Conservation (phyloP, 2,329 filamentous ascomycete genomes). For the Fusarium neocosmosporiellum region DNA sequence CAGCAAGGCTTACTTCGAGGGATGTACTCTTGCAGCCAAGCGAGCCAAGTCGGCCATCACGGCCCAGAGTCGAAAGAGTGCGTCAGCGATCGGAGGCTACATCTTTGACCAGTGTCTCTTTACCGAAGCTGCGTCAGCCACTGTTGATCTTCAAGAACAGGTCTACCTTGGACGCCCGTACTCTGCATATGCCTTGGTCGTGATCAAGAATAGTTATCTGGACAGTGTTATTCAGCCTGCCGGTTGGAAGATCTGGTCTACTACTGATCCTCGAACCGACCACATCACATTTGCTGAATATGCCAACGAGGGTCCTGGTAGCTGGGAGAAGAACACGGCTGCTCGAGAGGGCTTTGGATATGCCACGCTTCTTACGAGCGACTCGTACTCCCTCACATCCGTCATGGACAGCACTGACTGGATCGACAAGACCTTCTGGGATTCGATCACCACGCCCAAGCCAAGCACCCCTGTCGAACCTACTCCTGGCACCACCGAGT, state of each 20-base stretch:
- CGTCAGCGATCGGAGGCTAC: constrained; percentile 44
- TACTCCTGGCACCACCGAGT: constrained; percentile 41
- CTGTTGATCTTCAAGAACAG: constrained; percentile 43
- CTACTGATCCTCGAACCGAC: constrained; percentile 67
- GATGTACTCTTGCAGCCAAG: constrained; percentile 50
- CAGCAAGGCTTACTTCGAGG: constrained; percentile 48
- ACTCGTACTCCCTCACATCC: constrained; percentile 21
- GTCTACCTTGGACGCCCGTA: constrained; percentile 62
- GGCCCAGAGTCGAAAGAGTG: constrained; percentile 42
- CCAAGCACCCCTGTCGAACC: constrained; percentile 4
- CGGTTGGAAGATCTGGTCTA: constrained; percentile 62
- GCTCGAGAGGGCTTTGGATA: constrained; percentile 32
- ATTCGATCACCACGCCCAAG: constrained; percentile 37
- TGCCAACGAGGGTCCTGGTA: constrained; percentile 62
- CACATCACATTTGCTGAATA: constrained; percentile 69
- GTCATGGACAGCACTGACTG: constrained; percentile 41
- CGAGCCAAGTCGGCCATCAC: constrained; percentile 44
- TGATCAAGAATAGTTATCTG: constrained; percentile 61
- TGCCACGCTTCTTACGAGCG: constrained; percentile 34
- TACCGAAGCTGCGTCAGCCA: constrained; percentile 36
- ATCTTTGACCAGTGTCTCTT: constrained; percentile 47
- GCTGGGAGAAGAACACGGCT: constrained; percentile 38
- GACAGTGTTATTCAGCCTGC: constrained; percentile 44
- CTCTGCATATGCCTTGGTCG: constrained; percentile 56
- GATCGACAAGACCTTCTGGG: constrained; percentile 39